phyloP scores from a whole-genome alignment of 257 asterid species.

The Mentha longifolia region DNA sequence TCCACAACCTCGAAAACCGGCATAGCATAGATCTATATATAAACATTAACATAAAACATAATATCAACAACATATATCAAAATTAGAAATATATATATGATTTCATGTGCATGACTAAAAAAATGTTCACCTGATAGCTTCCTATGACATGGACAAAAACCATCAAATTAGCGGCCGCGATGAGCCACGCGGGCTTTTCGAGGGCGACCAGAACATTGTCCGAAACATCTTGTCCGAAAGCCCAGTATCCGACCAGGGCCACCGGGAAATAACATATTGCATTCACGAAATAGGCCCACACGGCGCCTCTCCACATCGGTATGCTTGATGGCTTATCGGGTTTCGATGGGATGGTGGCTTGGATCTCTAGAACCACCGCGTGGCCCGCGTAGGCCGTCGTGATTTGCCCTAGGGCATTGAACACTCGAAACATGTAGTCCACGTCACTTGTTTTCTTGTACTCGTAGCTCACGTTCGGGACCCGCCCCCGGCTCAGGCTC shows the following conservation, averaged over 20 bases:
- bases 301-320: conserved; percentile 90
- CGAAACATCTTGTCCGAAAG: conserved; percentile 77
- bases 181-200: conserved; percentile 80
- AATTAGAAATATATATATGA: too few relatives aligned
- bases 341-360: conserved; percentile 85
- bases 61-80: background rate
- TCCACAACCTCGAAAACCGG: conserved; percentile 79
- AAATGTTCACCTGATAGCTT: conserved; percentile 73
- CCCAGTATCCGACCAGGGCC: conserved; percentile 81
- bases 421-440: conserved; percentile 67
- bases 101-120: too few relatives aligned
- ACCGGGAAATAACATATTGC: conserved; percentile 84
- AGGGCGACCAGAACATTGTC: conserved; percentile 85
- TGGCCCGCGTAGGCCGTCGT: conserved; percentile 87
- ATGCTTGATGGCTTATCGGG: conserved; percentile 79
- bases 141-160: conserved; percentile 86
- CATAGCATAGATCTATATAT: conserved; percentile 76
- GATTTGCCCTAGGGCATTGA: conserved; percentile 76
- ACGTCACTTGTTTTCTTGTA: conserved; percentile 56
- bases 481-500: conserved; percentile 62
- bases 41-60: background rate
- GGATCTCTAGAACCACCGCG: conserved; percentile 81
- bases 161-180: conserved; percentile 86
- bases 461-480: conserved; percentile 63
- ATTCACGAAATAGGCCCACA: conserved; percentile 73